A percentile compares a stretch with the other conserved stretches of the same genome.
phyloP scores from a whole-genome alignment of 495 filamentous ascomycete genomes.

The Astrothelium macrocarpum region DNA sequence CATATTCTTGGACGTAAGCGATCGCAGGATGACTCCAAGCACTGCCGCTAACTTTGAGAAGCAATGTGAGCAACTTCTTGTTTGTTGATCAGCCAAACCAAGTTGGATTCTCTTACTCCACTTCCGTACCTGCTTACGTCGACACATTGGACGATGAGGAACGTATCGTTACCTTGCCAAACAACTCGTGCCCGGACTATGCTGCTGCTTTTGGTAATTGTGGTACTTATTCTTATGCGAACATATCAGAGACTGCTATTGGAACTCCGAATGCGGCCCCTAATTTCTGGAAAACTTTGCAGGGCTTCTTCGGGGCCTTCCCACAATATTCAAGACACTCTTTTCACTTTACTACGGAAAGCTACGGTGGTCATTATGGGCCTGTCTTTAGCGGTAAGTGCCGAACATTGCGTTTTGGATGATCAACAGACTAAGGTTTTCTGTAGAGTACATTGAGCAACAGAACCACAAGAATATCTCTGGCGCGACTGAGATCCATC shows the following conservation, averaged over 20 bases:
- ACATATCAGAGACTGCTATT: slow-evolving; percentile 43
- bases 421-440: background rate
- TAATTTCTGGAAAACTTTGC: slow-evolving; percentile 49
- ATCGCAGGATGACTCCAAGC: slow-evolving; percentile 37
- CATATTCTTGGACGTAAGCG: slow-evolving; percentile 49
- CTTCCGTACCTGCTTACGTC: slow-evolving; percentile 41
- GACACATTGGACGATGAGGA: slow-evolving; percentile 13
- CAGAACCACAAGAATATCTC: slow-evolving; percentile 49
- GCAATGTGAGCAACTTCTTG: slow-evolving; percentile 48
- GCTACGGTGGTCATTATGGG: slow-evolving; percentile 59
- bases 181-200: slow-evolving; percentile 45
- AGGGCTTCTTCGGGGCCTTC: slow-evolving; percentile 56
- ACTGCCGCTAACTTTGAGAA: slow-evolving; percentile 5
- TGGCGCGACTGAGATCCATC: slow-evolving; percentile 40
- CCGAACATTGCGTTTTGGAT: background rate
- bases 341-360: slow-evolving; percentile 52
- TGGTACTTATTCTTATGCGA: slow-evolving; percentile 46
- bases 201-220: slow-evolving; percentile 37
- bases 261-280: slow-evolving; percentile 46
- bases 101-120: slow-evolving; percentile 51
- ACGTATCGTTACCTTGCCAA: slow-evolving; percentile 33
- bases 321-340: slow-evolving; percentile 47
- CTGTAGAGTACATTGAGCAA: slow-evolving; percentile 45
- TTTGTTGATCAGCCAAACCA: slow-evolving; percentile 53
- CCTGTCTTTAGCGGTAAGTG: slow-evolving; percentile 46